A percentile compares a stretch with the other conserved stretches of the same genome.
Conservation (phyloP, 2,329 filamentous ascomycete genomes). For the Teratosphaeria viscida region DNA sequence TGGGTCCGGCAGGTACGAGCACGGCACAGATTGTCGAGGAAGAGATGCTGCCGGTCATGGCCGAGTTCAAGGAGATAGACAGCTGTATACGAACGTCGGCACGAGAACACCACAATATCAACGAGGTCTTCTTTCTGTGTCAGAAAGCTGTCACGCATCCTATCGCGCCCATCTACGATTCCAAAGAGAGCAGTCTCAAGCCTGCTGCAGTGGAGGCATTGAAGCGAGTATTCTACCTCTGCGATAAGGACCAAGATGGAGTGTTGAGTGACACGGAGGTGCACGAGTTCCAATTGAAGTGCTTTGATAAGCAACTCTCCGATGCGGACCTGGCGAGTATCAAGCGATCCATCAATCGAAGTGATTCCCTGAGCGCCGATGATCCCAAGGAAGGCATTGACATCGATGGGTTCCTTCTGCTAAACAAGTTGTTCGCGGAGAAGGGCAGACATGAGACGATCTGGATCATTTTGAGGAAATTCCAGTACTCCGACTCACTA, state of each 20-base stretch:
- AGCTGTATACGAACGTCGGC: constrained; percentile 94
- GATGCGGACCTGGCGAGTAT: constrained; percentile 80
- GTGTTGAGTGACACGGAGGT: constrained; percentile 85
- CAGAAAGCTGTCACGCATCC: constrained; percentile 97
- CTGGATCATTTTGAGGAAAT: constrained; percentile 91
- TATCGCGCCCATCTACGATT: constrained; percentile 91
- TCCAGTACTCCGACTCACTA: constrained; percentile 91
- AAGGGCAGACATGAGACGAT: constrained; percentile 97
- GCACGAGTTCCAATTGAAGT: constrained; percentile 78
- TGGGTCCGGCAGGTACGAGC: constrained; percentile 53
- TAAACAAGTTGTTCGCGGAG: constrained; percentile 94
- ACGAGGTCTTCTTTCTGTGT: constrained; percentile 90
- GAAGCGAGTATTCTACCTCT: constrained; percentile 86
- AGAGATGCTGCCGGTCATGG: constrained; percentile 93
- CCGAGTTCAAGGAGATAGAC: constrained; percentile 97
- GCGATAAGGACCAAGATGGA: constrained; percentile 92
- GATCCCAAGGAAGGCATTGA: constrained; percentile 55
- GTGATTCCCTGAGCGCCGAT: constrained; percentile 8
- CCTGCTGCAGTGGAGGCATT: constrained; percentile 79
- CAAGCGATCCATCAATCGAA: constrained; percentile 66
- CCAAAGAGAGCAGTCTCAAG: constrained; percentile 79
- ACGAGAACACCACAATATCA: constrained; percentile 83
- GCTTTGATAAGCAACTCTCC: constrained; percentile 79
- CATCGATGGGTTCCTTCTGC: constrained; percentile 69
- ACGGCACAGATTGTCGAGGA: constrained; percentile 86